A percentile compares a stretch with the other conserved stretches of the same genome.
These are phyloP conservation scores for Monosporascus ibericus DNA, from an alignment of 2,329 filamentous ascomycete genomes.

Conservation along the genomic window DNA sequence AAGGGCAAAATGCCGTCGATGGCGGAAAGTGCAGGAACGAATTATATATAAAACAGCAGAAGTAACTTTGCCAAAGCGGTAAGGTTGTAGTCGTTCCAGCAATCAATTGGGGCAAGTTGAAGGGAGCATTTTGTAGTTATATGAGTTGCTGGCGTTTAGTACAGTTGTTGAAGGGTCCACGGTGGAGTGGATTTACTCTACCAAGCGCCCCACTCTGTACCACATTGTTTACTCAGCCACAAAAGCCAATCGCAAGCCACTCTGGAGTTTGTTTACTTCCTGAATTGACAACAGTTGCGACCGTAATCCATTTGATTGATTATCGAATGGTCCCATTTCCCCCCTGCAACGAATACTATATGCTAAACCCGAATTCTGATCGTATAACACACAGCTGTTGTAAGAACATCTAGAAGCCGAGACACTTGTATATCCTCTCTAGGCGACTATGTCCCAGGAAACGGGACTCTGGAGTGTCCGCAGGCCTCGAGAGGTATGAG, in stretches of 20 bases:
- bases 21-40: too few relatives aligned
- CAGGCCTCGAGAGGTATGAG: conserved; percentile 78
- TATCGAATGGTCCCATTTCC: neutral
- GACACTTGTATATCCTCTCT: neutral
- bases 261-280: neutral
- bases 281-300: neutral
- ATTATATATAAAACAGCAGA: too few relatives aligned
- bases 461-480: conserved; percentile 85
- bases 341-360: neutral
- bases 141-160: too few relatives aligned
- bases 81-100: neutral
- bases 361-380: neutral
- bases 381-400: conserved; percentile 3
- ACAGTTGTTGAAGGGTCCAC: too few relatives aligned
- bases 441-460: conserved; percentile 71
- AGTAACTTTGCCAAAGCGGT: neutral
- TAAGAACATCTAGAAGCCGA: neutral
- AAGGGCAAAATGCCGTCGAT: too few relatives aligned
- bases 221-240: neutral
- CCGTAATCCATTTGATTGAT: neutral
- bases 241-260: neutral
- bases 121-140: too few relatives aligned
- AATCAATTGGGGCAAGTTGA: too few relatives aligned
- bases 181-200: too few relatives aligned
- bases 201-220: too few relatives aligned